Conservation (phyloP, 2,329 filamentous ascomycete species). For the Xylaria multiplex region DNA sequence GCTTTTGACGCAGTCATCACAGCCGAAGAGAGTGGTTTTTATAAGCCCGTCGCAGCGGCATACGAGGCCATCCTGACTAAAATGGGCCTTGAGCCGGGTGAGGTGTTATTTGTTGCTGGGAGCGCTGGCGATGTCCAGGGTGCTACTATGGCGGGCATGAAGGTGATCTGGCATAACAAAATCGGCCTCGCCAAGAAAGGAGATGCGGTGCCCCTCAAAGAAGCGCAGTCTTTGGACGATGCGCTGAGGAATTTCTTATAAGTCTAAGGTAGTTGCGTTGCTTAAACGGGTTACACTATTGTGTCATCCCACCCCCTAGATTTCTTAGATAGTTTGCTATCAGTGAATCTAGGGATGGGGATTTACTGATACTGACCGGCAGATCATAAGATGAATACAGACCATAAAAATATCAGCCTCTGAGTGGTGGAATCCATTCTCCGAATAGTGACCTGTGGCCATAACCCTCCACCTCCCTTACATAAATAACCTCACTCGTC, state of each 20-base stretch:
- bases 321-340: too few species aligned
- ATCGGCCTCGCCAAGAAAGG: slow-evolving; percentile 29
- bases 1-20: slow-evolving; percentile 32
- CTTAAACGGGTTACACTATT: too few species aligned
- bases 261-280: too few species aligned
- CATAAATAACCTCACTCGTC: too few species aligned
- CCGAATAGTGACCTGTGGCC: too few species aligned
- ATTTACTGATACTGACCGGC: too few species aligned
- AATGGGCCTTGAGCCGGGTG: slow-evolving; percentile 8
- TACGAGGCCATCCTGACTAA: slow-evolving; percentile 23
- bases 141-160: slow-evolving; percentile 26
- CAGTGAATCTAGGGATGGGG: too few species aligned
- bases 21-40: slow-evolving; percentile 34
- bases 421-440: too few species aligned
- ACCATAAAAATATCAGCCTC: too few species aligned
- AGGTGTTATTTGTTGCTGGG: slow-evolving; percentile 33
- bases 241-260: slow-evolving; percentile 25
- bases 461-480: too few species aligned
- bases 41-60: slow-evolving; percentile 29
- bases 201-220: slow-evolving; percentile 22
- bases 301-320: too few species aligned
- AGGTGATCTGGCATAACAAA: slow-evolving; percentile 34
- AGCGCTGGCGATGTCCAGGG: slow-evolving; percentile 34
- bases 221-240: slow-evolving; percentile 15
- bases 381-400: too few species aligned